Evolutionary conservation across 176 grass and related monocot genomes (phyloP), one percentile per base, ranked within the genome.

Genomic region (Tillandsia fasciculata): DNA sequence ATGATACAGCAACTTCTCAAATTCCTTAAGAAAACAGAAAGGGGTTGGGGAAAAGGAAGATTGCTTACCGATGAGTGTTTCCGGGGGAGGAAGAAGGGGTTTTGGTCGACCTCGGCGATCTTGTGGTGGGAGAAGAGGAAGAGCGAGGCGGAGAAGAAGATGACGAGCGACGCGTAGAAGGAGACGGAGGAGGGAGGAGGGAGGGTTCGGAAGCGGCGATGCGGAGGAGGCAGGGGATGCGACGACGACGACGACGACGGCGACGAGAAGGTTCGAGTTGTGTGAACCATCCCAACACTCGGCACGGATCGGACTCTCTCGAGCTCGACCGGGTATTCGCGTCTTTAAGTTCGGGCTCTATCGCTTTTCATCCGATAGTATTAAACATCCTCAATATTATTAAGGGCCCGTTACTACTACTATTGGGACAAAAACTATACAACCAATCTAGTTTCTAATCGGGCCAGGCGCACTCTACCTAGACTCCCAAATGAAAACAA

Each of bases 91-190:
- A 51, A 58, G 24, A 66, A 47, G 33, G 78, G 79, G 67, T 67
- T 65, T 6, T 73, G 63, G 68, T 80, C 83, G 70, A 96, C 78
- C 48, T 79, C 86, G 10, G 81, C 69, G 63, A 87, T 69, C 71
- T 92, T 83, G 70, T 74, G 81, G 15, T 92, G 86, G 23, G 86
- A 85, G 59, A 84, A 78, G 76, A 90, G 58, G 74, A 87, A 69
- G 64, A 86, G 74, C 33, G 77, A 28, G 52, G 64, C 67, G 28
- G 86, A 68, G 53, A 82, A 81, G 54, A 70, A 47, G 11, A 86
- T 48, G 20, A 89, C 71, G 49, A 89, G 61, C 68, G 70, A 70
- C 11, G 59, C 78, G 66, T 76, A 82, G 18, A 72, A 52, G n/a
- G 78, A 77, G 69, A 87, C 71, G 58, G 78, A 77, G 18, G 81